Conservation (phyloP, 345 rosid genomes). For the Psidium guajava region DNA sequence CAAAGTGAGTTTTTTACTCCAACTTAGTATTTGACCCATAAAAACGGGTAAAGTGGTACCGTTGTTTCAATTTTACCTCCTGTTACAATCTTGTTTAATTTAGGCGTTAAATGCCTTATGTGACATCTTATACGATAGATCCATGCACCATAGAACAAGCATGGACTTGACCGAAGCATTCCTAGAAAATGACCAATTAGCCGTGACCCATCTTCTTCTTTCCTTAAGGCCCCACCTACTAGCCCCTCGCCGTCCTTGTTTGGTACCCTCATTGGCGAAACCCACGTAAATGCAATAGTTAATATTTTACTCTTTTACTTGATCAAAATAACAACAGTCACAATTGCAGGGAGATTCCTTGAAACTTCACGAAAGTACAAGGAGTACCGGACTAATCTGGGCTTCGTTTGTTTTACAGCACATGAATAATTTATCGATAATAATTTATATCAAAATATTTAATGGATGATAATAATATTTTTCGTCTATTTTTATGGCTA, state of each 20-base stretch:
- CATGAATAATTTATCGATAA: too few species aligned
- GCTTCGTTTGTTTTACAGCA: too few species aligned
- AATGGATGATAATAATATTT: too few species aligned
- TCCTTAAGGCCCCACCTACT: neutral
- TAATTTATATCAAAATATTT: too few species aligned
- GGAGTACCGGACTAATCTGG: too few species aligned
- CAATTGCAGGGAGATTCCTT: neutral
- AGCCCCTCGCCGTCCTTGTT: neutral
- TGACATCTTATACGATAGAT: neutral
- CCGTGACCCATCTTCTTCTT: neutral
- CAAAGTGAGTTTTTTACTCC: neutral
- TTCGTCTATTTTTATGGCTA: too few species aligned
- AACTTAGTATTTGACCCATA: neutral
- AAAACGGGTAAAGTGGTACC: neutral
- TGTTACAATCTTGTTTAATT: neutral
- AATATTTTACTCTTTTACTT: too few species aligned
- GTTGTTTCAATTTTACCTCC: neutral
- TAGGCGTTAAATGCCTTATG: neutral
- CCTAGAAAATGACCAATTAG: neutral
- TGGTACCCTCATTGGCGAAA: too few species aligned
- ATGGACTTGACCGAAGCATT: neutral
- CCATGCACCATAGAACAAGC: neutral
- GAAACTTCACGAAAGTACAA: too few species aligned
- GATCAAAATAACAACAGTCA: too few species aligned
- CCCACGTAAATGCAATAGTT: too few species aligned